phyloP scores from a whole-genome alignment of 2,329 filamentous ascomycete genomes.

The Diaporthe batatas region DNA sequence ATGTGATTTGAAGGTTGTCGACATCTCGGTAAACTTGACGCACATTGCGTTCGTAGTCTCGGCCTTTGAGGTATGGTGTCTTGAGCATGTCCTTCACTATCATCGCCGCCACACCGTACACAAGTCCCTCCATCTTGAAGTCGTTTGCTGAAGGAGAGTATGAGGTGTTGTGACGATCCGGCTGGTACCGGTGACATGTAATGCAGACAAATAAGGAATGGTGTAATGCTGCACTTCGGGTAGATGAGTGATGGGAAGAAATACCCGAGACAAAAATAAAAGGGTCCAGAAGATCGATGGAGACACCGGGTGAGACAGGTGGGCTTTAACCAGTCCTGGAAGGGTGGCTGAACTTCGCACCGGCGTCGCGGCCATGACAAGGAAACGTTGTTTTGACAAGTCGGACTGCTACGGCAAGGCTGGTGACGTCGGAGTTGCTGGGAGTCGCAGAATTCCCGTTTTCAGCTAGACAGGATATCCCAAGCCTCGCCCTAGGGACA shows the following conservation, averaged over 20 bases:
- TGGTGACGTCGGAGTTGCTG: conserved; percentile 27
- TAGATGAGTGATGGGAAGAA: background rate
- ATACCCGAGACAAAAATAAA: background rate
- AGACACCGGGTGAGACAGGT: background rate
- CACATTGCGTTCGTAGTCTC: conserved; percentile 38
- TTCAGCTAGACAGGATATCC: conserved; percentile 23
- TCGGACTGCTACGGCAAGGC: conserved; percentile 3
- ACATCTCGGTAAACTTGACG: conserved; percentile 36
- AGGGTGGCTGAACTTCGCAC: conserved; percentile 14
- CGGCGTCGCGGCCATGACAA: conserved; percentile 6
- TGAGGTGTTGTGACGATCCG: background rate
- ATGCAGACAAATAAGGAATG: conserved; percentile 1
- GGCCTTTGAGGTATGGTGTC: conserved; percentile 25
- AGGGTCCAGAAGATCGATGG: background rate
- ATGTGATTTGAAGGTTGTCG: conserved; percentile 32
- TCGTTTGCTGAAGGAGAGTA: background rate
- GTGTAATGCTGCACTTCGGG: background rate
- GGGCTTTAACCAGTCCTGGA: conserved; percentile 23
- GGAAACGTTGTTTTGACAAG: conserved; percentile 16
- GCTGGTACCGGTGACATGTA: background rate
- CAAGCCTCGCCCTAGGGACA: conserved; percentile 22
- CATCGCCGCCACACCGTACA: conserved; percentile 33
- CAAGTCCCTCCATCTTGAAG: conserved; percentile 35
- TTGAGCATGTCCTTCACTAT: conserved; percentile 37
- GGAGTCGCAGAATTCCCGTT: conserved; percentile 25